A percentile compares a stretch with the other conserved stretches of the same genome.
Evolutionary conservation across 225 moss, liverwort and hornwort genomes (phyloP).

Genomic region (Bryum argenteum): DNA sequence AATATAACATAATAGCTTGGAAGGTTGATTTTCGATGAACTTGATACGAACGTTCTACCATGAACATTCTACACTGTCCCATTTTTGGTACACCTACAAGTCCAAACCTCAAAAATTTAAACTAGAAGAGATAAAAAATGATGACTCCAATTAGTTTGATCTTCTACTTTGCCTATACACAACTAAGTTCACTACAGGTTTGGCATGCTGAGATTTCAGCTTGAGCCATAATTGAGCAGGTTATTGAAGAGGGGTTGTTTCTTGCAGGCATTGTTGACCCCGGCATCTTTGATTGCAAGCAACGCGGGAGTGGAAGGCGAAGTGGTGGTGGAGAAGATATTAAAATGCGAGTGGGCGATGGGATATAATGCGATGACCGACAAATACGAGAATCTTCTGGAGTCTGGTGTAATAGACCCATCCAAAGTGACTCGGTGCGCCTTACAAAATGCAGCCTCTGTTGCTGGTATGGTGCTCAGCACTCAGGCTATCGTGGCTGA

Average conservation of each 20-base stretch:
- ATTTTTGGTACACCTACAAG: too few relatives aligned
- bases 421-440: constrained; percentile 85
- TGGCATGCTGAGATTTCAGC: too few relatives aligned
- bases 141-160: too few relatives aligned
- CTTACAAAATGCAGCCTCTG: constrained; percentile 81
- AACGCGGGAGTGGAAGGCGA: constrained; percentile 87
- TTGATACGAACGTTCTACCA: too few relatives aligned
- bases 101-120: too few relatives aligned
- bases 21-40: too few relatives aligned
- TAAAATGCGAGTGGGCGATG: constrained; percentile 69
- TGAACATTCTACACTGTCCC: too few relatives aligned
- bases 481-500: constrained; percentile 91
- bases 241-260: background rate
- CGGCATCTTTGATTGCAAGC: constrained; percentile 68
- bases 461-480: constrained; percentile 85
- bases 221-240: too few relatives aligned
- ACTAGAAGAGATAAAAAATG: too few relatives aligned
- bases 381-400: constrained; percentile 73
- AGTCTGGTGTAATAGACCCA: constrained; percentile 80
- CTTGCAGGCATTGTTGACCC: constrained; percentile 69
- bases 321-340: constrained; percentile 77
- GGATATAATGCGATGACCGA: constrained; percentile 91
- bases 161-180: too few relatives aligned
- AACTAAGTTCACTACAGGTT: too few relatives aligned
- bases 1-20: too few relatives aligned